These are phyloP conservation scores for Didymella arachidicola DNA, from an alignment of 2,329 filamentous ascomycete genomes.

Conservation along the genomic window DNA sequence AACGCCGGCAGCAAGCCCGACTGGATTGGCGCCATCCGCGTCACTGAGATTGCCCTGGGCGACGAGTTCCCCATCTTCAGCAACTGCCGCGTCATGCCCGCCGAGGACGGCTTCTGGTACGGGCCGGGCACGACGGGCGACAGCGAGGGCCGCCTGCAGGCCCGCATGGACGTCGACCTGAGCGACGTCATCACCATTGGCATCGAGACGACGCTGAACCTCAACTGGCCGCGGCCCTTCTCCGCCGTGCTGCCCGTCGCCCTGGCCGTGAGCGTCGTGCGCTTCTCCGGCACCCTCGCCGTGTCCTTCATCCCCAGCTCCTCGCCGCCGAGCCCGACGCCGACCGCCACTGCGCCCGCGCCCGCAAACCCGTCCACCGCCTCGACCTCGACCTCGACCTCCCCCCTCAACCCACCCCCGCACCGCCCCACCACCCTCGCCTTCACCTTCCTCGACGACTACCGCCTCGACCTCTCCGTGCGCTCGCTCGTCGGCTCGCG, in stretches of 20 bases:
- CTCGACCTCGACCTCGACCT: slow-evolving; percentile 21
- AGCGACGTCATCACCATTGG: slow-evolving; percentile 95
- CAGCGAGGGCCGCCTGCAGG: slow-evolving; percentile 82
- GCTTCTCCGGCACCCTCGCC: slow-evolving; percentile 93
- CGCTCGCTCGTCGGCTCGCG: slow-evolving; percentile 80
- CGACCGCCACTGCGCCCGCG: slow-evolving; percentile 52
- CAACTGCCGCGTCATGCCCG: slow-evolving; percentile 94
- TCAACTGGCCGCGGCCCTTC: slow-evolving; percentile 92
- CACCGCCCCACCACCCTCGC: slow-evolving; percentile 80
- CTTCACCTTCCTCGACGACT: slow-evolving; percentile 92
- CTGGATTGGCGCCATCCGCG: slow-evolving; percentile 90
- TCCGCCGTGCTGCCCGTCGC: slow-evolving; percentile 92
- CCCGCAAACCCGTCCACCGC: slow-evolving; percentile 12
- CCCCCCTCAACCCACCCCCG: slow-evolving; percentile 7
- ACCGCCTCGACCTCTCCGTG: slow-evolving; percentile 82
- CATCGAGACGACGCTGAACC: slow-evolving; percentile 88
- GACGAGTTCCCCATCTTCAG: slow-evolving; percentile 99
- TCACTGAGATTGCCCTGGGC: slow-evolving; percentile 91
- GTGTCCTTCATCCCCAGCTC: slow-evolving; percentile 86
- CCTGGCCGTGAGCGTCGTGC: slow-evolving; percentile 86
- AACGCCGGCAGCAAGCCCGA: slow-evolving; percentile 88
- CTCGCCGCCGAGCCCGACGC: slow-evolving; percentile 42
- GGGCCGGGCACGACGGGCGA: slow-evolving; percentile 57
- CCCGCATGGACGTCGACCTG: slow-evolving; percentile 94
- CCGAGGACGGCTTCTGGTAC: slow-evolving; percentile 72